These are phyloP conservation scores for Talaromyces nanjingensis DNA, from an alignment of 495 filamentous ascomycete genomes.

Conservation along the genomic window DNA sequence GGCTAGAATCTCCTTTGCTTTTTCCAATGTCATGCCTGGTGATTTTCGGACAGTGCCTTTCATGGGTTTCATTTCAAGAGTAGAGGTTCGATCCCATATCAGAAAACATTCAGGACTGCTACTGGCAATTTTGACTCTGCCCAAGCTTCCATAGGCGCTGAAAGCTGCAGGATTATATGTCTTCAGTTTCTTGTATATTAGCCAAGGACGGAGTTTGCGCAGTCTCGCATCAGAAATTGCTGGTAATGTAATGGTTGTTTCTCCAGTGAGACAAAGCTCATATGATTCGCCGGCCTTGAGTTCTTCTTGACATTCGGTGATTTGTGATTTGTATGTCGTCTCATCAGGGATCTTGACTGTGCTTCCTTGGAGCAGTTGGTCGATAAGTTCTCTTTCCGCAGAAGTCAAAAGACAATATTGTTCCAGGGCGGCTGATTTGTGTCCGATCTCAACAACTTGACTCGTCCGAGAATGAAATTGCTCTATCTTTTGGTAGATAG, in stretches of 20 bases:
- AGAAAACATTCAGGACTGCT: conserved; percentile 93
- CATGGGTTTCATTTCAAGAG: conserved; percentile 62
- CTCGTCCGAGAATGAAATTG: conserved; percentile 8
- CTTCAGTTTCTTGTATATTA: conserved; percentile 64
- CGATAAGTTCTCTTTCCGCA: conserved; percentile 19
- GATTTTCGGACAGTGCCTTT: conserved; percentile 88
- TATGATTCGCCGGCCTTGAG: conserved; percentile 82
- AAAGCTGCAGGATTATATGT: conserved; percentile 78
- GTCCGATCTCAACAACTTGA: background rate
- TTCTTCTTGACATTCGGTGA: conserved; percentile 61
- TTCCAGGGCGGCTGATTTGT: background rate
- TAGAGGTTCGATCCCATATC: conserved; percentile 50
- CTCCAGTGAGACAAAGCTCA: conserved; percentile 82
- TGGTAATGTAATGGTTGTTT: conserved; percentile 54
- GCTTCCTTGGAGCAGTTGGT: conserved; percentile 25
- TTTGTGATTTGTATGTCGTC: conserved; percentile 52
- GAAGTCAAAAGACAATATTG: conserved; percentile 1
- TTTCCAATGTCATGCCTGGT: conserved; percentile 50
- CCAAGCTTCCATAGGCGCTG: conserved; percentile 72
- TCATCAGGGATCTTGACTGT: conserved; percentile 41
- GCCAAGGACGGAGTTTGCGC: conserved; percentile 46
- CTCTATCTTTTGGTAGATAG: conserved; percentile 16
- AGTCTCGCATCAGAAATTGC: conserved; percentile 14
- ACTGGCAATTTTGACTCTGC: conserved; percentile 62
- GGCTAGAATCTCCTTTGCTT: conserved; percentile 63